Evolutionary conservation across 352 stramenopile genomes (phyloP), one percentile per base, ranked within the genome.

Genomic region (Globisporangium lucens): DNA sequence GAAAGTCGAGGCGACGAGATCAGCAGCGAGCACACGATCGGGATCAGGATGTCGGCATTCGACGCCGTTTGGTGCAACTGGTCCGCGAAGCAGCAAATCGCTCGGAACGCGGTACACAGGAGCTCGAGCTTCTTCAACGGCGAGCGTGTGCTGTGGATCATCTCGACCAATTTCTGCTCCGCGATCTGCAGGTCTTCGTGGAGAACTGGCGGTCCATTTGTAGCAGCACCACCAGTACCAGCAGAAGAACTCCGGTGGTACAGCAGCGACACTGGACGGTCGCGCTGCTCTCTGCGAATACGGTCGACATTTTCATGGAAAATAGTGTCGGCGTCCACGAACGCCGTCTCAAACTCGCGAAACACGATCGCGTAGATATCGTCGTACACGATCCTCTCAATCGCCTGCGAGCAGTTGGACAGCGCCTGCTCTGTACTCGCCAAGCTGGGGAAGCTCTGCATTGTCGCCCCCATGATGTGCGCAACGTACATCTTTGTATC

Each of bases 401-500:
- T 73, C 4, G 78, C 83, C 46, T 86, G 70, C 0, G 80, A 79
- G 24, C 81, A 89, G 38, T 69, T 78, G 47, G 74, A 74, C 8
- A 89, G 67, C 1, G 80, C 77, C 38, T 82, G 66, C 1, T 82
- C 72, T 0, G 81, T 89, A 65, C 78, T 89, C 13, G 79, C 67
- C 1, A 91, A 29, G 52, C 78, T 89, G 3, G 83, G 83, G 59
- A 89, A 87, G 38, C 66, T 78, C 62, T 91, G 81, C 69, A 90
- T 75, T 17, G 79, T 90, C 36, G 76, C 79, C 10, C 81, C 80
- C 9, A 87, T 51, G 4, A 89, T 61, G 36, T 90, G 81, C 0
- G 79, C 80, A 2, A 91, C 56, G 47, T 91, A 90, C 80, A 90
- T 90, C 61, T 87, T 83, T 7, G 80, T 76, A 59, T 91, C 83